phyloP scores from a whole-genome alignment of 2,329 filamentous ascomycete species.

The Scorias spongiosa region DNA sequence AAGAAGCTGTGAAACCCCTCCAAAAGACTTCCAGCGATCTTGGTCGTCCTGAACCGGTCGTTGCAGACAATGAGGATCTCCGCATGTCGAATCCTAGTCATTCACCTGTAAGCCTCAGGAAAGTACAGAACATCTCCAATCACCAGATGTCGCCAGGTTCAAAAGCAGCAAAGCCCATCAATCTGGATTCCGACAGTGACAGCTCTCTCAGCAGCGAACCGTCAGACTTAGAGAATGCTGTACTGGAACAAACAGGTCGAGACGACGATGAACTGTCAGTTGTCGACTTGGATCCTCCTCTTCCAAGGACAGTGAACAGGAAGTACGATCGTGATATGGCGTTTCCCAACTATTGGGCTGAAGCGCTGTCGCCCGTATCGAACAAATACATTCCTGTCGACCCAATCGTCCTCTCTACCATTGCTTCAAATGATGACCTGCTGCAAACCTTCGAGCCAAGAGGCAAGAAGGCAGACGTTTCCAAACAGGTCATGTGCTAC shows the following conservation, averaged over 20 bases:
- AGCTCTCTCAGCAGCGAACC: constrained; percentile 27
- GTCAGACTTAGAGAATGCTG: constrained; percentile 15
- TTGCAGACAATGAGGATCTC: constrained; percentile 5
- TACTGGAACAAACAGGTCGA: constrained; percentile 11
- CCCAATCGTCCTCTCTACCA: constrained; percentile 49
- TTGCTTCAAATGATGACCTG: constrained; percentile 59
- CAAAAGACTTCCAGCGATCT: constrained; percentile 12
- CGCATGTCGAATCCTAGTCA: neutral
- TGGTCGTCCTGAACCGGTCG: constrained; percentile 1
- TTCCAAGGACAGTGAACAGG: constrained; percentile 27
- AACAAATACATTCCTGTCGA: constrained; percentile 69
- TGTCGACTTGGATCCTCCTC: constrained; percentile 37
- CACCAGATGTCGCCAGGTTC: constrained; percentile 14
- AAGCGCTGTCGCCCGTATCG: constrained; percentile 69
- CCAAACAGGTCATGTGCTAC: constrained; percentile 82
- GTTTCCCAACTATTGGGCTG: constrained; percentile 86
- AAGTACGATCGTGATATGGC: constrained; percentile 62
- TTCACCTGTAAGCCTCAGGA: constrained; percentile 2
- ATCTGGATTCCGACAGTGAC: constrained; percentile 33
- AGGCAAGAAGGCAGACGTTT: constrained; percentile 67
- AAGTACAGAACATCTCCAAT: constrained; percentile 8
- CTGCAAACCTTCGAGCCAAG: constrained; percentile 66
- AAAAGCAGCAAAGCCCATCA: constrained; percentile 24
- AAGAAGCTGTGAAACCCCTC: constrained; percentile 51
- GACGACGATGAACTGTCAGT: constrained; percentile 46